Percentiles rank a stretch among this genome's conserved stretches.
These are phyloP conservation scores for Aureobasidium vineae DNA, from an alignment of 2,329 filamentous ascomycete genomes.

Conservation along the genomic window DNA sequence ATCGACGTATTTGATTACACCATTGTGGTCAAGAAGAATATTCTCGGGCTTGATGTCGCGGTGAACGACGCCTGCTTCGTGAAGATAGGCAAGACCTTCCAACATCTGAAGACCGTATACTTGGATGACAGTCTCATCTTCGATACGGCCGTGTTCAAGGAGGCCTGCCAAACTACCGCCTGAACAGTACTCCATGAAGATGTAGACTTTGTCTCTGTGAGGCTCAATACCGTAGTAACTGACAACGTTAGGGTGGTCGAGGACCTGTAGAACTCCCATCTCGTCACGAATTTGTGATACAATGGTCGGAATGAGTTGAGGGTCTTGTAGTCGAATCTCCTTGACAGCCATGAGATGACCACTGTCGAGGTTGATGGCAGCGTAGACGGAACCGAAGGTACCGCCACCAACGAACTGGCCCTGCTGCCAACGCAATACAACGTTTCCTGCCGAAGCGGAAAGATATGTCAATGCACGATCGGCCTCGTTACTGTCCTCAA, in stretches of 20 bases:
- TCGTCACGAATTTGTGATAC: slow-evolving; percentile 93
- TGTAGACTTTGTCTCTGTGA: slow-evolving; percentile 98
- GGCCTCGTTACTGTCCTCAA: slow-evolving; percentile 93
- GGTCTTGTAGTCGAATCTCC: slow-evolving; percentile 95
- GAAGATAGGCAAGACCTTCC: slow-evolving; percentile 89
- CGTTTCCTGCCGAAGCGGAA: slow-evolving; percentile 90
- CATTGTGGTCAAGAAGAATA: slow-evolving; percentile 93
- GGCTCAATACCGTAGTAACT: slow-evolving; percentile 98
- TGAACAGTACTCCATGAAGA: slow-evolving; percentile 99
- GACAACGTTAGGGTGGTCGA: slow-evolving; percentile 97
- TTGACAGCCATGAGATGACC: slow-evolving; percentile 98
- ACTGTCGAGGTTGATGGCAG: slow-evolving; percentile 94
- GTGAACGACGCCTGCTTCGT: slow-evolving; percentile 88
- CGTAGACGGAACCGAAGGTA: slow-evolving; percentile 96
- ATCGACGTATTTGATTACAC: slow-evolving; percentile 98
- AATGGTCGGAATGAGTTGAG: slow-evolving; percentile 91
- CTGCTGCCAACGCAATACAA: slow-evolving; percentile 96
- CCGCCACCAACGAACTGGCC: slow-evolving; percentile 97
- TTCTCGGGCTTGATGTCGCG: slow-evolving; percentile 98
- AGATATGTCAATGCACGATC: slow-evolving; percentile 92
- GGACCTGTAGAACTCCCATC: slow-evolving; percentile 91
- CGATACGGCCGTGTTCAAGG: slow-evolving; percentile 92
- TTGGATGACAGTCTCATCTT: slow-evolving; percentile 96
- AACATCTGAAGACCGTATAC: slow-evolving; percentile 93
- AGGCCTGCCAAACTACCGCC: slow-evolving; percentile 87